Conservation (phyloP, 768 basidiomycete species). For the Russula foetens region DNA sequence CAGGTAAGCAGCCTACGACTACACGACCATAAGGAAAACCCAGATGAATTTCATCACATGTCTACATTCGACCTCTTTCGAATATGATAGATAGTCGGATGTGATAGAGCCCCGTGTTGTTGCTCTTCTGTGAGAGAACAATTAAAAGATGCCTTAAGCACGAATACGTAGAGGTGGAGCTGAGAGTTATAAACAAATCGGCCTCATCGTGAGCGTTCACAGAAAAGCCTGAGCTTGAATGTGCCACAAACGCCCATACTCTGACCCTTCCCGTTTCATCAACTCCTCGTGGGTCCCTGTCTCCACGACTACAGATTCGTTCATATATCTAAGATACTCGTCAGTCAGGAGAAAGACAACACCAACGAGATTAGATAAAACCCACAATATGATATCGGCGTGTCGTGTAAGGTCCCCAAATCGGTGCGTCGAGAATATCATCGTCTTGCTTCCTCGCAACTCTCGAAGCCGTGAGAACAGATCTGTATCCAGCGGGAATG, state of each 20-base stretch:
- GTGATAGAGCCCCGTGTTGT: too few species aligned
- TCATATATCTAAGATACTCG: slow-evolving; percentile 48
- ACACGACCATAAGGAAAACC: too few species aligned
- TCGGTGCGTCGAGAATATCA: slow-evolving; percentile 74
- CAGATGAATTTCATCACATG: too few species aligned
- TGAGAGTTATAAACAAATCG: too few species aligned
- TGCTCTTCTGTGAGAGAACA: too few species aligned
- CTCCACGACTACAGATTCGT: slow-evolving; percentile 52
- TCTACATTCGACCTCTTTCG: too few species aligned
- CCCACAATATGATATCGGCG: slow-evolving; percentile 25
- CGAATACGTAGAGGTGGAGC: too few species aligned
- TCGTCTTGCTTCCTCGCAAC: slow-evolving; percentile 69
- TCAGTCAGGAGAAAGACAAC: background rate
- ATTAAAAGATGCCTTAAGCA: too few species aligned
- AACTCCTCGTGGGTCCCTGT: slow-evolving; percentile 59
- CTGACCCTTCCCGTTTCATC: slow-evolving; percentile 41
- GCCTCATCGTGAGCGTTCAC: background rate
- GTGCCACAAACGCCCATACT: slow-evolving; percentile 68
- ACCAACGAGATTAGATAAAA: background rate
- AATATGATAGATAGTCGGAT: too few species aligned
- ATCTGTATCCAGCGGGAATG: slow-evolving; percentile 29
- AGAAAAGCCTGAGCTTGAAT: slow-evolving; percentile 64
- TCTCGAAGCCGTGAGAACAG: slow-evolving; percentile 62
- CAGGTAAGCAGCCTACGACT: too few species aligned
- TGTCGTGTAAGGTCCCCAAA: slow-evolving; percentile 63